Conservation (phyloP, 2,329 filamentous ascomycete species). For the Colletotrichum brevisporum region DNA sequence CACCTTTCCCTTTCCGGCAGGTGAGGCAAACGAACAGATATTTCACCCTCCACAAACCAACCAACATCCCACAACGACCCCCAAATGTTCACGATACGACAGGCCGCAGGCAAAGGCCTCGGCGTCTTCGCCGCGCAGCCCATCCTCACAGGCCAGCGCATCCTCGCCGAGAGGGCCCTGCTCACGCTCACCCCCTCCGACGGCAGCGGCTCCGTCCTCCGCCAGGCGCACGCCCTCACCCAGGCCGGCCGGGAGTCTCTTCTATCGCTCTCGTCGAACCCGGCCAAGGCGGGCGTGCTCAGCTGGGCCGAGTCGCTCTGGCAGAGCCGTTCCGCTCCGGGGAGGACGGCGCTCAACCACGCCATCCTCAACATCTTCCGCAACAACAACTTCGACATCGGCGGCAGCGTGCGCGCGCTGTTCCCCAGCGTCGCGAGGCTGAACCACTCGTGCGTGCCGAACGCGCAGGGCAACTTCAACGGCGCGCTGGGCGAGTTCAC, state of each 20-base stretch:
- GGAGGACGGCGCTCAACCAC: slow-evolving; percentile 28
- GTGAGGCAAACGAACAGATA: background rate
- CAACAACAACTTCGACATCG: slow-evolving; percentile 40
- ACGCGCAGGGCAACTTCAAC: slow-evolving; percentile 38
- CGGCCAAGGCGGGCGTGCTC: slow-evolving; percentile 26
- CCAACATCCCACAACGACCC: background rate
- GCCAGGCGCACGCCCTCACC: slow-evolving; percentile 16
- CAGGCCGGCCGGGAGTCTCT: slow-evolving; percentile 12
- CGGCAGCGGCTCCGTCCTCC: slow-evolving; percentile 20
- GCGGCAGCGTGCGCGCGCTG: slow-evolving; percentile 17
- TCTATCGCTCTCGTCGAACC: slow-evolving; percentile 26
- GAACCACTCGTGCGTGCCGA: slow-evolving; percentile 38
- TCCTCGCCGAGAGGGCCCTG: slow-evolving; percentile 35
- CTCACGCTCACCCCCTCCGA: slow-evolving; percentile 32
- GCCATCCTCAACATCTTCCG: slow-evolving; percentile 38
- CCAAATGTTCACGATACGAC: slow-evolving; percentile 31
- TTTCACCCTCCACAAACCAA: background rate
- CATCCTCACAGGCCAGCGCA: slow-evolving; percentile 22
- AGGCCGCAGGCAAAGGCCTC: slow-evolving; percentile 36
- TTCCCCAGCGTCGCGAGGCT: slow-evolving; percentile 33
- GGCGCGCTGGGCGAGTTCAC: slow-evolving; percentile 19
- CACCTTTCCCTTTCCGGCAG: slow-evolving; percentile 16
- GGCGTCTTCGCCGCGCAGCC: slow-evolving; percentile 30
- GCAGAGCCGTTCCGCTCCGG: slow-evolving; percentile 27
- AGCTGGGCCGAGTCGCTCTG: slow-evolving; percentile 37